A percentile compares a stretch with the other conserved stretches of the same genome.
Evolutionary conservation across 1,284 basidiomycete genomes (phyloP).

Genomic region (Chalciporus piperatoides): DNA sequence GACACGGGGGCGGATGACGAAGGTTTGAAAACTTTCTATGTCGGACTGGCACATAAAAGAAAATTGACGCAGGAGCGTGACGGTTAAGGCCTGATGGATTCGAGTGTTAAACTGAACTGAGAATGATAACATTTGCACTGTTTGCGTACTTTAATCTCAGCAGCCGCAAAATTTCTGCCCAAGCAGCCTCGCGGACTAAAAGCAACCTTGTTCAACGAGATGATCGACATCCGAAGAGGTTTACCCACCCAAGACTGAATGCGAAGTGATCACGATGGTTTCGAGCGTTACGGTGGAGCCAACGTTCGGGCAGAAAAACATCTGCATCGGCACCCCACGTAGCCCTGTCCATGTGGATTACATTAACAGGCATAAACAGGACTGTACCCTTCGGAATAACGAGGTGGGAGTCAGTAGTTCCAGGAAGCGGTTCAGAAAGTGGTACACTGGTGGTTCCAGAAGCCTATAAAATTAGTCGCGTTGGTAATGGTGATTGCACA

Average conservation of each 20-base stretch:
- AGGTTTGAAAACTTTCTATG: conserved; percentile 59
- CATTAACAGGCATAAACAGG: conserved; percentile 53
- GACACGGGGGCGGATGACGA: conserved; percentile 56
- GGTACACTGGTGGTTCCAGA: conserved; percentile 46
- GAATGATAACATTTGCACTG: neutral
- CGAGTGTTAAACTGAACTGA: conserved; percentile 7
- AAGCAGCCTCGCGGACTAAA: conserved; percentile 53
- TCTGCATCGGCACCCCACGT: conserved; percentile 57
- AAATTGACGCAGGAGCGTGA: conserved; percentile 50
- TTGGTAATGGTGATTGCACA: neutral
- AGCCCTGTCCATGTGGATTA: conserved; percentile 49
- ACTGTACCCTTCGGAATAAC: conserved; percentile 54
- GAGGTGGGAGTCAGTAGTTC: conserved; percentile 38
- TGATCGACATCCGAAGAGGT: neutral
- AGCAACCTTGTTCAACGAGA: conserved; percentile 7
- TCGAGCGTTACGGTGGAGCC: conserved; percentile 42
- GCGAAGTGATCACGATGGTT: conserved; percentile 47
- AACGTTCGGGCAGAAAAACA: conserved; percentile 55
- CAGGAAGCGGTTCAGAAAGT: conserved; percentile 46
- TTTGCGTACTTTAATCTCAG: conserved; percentile 50
- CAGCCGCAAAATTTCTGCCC: conserved; percentile 50
- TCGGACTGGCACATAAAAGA: conserved; percentile 45
- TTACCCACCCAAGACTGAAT: conserved; percentile 51
- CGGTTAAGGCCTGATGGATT: conserved; percentile 38
- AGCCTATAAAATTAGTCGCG: conserved; percentile 35